Conservation (phyloP, 140 eudicot species). For the Bidens hawaiensis region DNA sequence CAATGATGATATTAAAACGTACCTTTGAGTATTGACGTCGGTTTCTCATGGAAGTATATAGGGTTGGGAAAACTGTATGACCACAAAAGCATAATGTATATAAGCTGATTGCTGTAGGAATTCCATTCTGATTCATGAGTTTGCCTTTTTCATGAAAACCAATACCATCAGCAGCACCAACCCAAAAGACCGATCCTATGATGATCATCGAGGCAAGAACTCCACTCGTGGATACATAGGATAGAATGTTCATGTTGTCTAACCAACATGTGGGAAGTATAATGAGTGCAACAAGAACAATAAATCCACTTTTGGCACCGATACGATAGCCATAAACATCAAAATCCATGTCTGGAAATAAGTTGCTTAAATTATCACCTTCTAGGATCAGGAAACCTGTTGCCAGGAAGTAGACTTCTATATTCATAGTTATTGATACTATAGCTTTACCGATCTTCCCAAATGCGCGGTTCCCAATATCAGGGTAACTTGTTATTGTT, state of each 20-base stretch:
- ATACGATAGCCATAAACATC: constrained; percentile 35
- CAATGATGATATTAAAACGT: no score
- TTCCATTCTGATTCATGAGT: constrained; percentile 43
- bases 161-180: constrained; percentile 51
- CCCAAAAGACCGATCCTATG: constrained; percentile 57
- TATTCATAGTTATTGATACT: constrained; percentile 52
- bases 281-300: constrained; percentile 47
- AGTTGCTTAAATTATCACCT: constrained; percentile 65
- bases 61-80: constrained; percentile 76
- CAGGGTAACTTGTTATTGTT: constrained; percentile 58
- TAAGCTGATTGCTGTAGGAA: constrained; percentile 59
- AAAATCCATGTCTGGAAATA: constrained; percentile 41
- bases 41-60: constrained; percentile 75
- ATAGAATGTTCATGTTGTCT: constrained; percentile 56
- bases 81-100: constrained; percentile 71
- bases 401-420: constrained; percentile 71
- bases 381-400: constrained; percentile 77
- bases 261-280: constrained; percentile 61
- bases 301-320: constrained; percentile 46
- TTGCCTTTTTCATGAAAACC: constrained; percentile 61
- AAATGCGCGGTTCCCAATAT: constrained; percentile 68
- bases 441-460: constrained; percentile 52
- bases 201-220: constrained; percentile 65
- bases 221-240: constrained; percentile 77
- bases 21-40: no score